Evolutionary conservation across 129 eudicot genomes (phyloP).

Genomic region (Arctium minus): DNA sequence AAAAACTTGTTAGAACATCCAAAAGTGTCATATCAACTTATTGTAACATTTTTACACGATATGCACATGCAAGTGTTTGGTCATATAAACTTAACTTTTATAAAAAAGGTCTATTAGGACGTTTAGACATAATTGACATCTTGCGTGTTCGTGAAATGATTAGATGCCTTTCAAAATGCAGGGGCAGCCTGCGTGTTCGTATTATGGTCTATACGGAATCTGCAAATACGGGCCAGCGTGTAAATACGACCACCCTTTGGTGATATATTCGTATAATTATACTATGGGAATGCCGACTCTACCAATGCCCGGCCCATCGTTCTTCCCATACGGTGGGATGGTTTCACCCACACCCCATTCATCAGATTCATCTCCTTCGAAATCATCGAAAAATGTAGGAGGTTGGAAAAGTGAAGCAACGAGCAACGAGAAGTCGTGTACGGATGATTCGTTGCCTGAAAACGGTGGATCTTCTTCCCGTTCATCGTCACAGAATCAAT

Average conservation of each 20-base stretch:
- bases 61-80: not conserved
- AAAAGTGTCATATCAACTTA: not conserved
- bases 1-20: too few species aligned
- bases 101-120: not conserved
- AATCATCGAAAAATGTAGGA: constrained; percentile 35
- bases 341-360: constrained; percentile 13
- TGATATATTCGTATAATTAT: constrained; percentile 42
- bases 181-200: constrained; percentile 64
- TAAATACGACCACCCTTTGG: constrained; percentile 67
- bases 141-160: not conserved
- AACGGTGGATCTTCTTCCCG: constrained; percentile 20
- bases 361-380: constrained; percentile 41
- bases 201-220: constrained; percentile 54
- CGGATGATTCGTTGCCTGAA: constrained; percentile 26
- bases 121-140: not conserved
- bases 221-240: constrained; percentile 75
- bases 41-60: not conserved
- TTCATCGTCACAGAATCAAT: constrained; percentile 28
- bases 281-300: constrained; percentile 33
- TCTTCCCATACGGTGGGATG: constrained; percentile 29
- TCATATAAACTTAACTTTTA: not conserved
- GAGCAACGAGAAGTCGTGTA: constrained; percentile 7
- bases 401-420: constrained; percentile 32
- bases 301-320: constrained; percentile 28
- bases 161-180: constrained; percentile 27